Evolutionary conservation across 331 rosid genomes (phyloP).

Genomic region (Quercus phellos): DNA sequence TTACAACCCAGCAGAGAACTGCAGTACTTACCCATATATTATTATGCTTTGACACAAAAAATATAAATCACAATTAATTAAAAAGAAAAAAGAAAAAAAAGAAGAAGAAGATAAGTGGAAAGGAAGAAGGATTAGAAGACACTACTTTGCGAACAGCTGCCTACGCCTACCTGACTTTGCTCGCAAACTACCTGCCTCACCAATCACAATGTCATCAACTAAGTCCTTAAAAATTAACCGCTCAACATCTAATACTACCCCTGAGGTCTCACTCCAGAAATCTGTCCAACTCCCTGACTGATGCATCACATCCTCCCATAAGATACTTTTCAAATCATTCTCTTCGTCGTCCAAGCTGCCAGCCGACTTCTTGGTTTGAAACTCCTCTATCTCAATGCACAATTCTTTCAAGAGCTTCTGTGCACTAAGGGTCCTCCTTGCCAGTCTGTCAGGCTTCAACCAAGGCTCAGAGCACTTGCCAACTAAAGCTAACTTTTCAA

Average conservation of each 20-base stretch:
- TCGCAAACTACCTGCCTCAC: conserved; percentile 47
- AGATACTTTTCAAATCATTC: conserved; percentile 40
- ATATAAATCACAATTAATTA: conserved; percentile 4
- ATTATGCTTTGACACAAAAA: conserved; percentile 23
- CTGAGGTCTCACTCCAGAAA: conserved; percentile 49
- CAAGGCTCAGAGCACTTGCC: conserved; percentile 45
- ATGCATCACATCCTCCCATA: conserved; percentile 54
- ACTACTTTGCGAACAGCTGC: conserved; percentile 50
- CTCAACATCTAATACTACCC: conserved; percentile 59
- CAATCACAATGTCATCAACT: conserved; percentile 55
- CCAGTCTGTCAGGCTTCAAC: conserved; percentile 42
- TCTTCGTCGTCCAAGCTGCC: conserved; percentile 40
- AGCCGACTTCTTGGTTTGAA: conserved; percentile 42
- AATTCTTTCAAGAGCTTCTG: conserved; percentile 77
- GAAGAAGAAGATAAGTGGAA: conserved; percentile 2
- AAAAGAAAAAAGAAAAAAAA: background rate
- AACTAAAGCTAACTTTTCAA: conserved; percentile 36
- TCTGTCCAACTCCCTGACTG: conserved; percentile 53
- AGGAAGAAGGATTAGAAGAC: conserved; percentile 8
- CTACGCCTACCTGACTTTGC: conserved; percentile 46
- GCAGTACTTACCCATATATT: conserved; percentile 25
- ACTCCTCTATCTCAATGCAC: conserved; percentile 53
- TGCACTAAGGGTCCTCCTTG: conserved; percentile 48
- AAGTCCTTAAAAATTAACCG: conserved; percentile 67
- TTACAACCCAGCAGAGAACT: conserved; percentile 32